phyloP scores from a whole-genome alignment of 345 rosid species.

The Raphanus sativus region DNA sequence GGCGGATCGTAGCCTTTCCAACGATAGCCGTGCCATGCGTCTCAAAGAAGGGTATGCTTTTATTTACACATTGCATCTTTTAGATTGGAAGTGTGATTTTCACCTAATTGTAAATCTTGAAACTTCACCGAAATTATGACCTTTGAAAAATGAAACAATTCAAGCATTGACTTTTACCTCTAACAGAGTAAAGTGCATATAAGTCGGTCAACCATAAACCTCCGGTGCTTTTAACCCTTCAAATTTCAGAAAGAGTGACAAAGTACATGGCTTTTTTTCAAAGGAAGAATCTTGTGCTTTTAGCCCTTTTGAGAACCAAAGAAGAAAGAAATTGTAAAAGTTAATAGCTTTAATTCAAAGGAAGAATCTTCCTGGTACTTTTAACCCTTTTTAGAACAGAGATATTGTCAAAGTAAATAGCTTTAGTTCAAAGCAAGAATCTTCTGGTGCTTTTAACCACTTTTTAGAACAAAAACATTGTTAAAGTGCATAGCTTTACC shows the following conservation, averaged over 20 bases:
- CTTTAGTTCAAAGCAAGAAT: conserved; percentile 12
- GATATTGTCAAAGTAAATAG: conserved; percentile 1
- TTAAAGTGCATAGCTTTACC: conserved; percentile 7
- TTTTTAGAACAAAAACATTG: neutral
- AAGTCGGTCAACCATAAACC: neutral
- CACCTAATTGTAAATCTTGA: neutral
- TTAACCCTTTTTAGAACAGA: conserved; percentile 8
- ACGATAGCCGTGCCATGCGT: conserved; percentile 68
- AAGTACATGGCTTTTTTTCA: conserved; percentile 20
- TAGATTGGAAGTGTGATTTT: neutral
- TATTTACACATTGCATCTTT: neutral
- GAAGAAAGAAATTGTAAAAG: conserved; percentile 2
- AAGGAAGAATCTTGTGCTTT: conserved; percentile 21
- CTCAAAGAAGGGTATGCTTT: conserved; percentile 82
- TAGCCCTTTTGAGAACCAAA: conserved; percentile 1
- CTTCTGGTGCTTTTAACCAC: conserved; percentile 2
- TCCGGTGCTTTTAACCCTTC: conserved; percentile 14
- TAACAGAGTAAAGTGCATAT: neutral
- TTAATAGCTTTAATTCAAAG: conserved; percentile 9
- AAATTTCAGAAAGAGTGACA: neutral
- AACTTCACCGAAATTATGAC: neutral
- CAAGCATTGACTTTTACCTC: neutral
- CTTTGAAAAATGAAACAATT: neutral
- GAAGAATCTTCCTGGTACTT: conserved; percentile 14
- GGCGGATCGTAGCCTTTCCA: conserved; percentile 66